Conservation (phyloP, 306 rosid species). For the Cucumis hystrix region DNA sequence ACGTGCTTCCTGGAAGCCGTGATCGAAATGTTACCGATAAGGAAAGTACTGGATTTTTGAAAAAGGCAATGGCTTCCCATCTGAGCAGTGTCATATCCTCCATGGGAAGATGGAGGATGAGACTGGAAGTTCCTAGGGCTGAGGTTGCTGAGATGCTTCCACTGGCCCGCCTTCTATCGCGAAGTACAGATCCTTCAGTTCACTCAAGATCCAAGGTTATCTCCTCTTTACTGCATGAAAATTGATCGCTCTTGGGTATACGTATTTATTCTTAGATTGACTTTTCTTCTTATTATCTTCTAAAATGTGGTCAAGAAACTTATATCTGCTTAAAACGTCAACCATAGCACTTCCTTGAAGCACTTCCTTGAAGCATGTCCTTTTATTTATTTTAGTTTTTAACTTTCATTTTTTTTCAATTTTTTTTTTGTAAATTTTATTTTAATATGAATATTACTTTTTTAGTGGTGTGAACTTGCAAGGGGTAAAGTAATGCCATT, state of each 20-base stretch:
- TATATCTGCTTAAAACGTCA: not conserved
- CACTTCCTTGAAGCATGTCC: not conserved
- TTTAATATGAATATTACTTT: no score
- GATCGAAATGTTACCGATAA: constrained; percentile 39
- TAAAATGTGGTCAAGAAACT: not conserved
- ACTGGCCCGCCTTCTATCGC: constrained; percentile 77
- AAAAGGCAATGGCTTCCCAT: constrained; percentile 51
- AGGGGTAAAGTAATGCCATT: not conserved
- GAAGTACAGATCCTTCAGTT: constrained; percentile 76
- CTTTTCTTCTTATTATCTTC: not conserved
- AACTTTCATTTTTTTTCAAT: not conserved
- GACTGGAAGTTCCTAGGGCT: constrained; percentile 70
- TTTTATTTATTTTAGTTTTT: not conserved
- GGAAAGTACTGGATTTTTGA: constrained; percentile 37
- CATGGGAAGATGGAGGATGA: constrained; percentile 97
- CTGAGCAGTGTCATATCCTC: constrained; percentile 84
- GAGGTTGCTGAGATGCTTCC: constrained; percentile 98
- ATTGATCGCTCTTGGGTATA: not conserved
- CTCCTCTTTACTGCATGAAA: constrained; percentile 13
- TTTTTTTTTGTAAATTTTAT: no score
- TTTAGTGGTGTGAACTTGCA: not conserved
- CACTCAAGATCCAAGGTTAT: constrained; percentile 87
- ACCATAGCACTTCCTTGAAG: not conserved
- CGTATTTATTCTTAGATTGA: no score
- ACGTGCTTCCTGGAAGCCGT: constrained; percentile 69